phyloP scores from a whole-genome alignment of 2,329 filamentous ascomycete genomes.

The Nemania sp. region DNA sequence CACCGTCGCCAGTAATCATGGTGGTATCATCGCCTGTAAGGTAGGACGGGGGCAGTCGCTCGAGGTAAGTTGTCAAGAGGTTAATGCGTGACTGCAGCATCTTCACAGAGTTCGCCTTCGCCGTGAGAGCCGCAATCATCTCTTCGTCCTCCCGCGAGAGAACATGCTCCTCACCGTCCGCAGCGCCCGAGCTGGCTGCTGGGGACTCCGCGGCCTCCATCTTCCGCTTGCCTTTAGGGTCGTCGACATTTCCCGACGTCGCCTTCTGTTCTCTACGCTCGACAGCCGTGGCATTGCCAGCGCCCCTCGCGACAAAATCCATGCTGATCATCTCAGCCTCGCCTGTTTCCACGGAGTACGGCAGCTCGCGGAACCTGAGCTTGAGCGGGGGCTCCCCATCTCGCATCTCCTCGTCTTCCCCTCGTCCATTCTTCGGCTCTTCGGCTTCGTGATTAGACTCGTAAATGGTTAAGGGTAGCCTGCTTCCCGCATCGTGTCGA shows the following conservation, averaged over 20 bases:
- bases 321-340: conserved; percentile 98
- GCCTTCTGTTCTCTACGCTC: conserved; percentile 44
- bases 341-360: conserved; percentile 88
- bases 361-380: conserved; percentile 79
- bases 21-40: conserved; percentile 51
- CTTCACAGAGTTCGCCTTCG: conserved; percentile 90
- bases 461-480: conserved; percentile 88
- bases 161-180: conserved; percentile 45
- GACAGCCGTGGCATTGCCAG: conserved; percentile 75
- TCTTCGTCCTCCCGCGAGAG: conserved; percentile 66
- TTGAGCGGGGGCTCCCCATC: conserved; percentile 61
- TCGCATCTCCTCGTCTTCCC: conserved; percentile 73
- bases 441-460: conserved; percentile 82
- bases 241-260: conserved; percentile 48
- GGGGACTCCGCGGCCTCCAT: conserved; percentile 42
- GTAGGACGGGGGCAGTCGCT: conserved; percentile 69
- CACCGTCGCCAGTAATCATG: conserved; percentile 40
- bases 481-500: conserved; percentile 67
- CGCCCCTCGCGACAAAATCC: conserved; percentile 86
- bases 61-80: conserved; percentile 76
- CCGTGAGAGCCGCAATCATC: conserved; percentile 70
- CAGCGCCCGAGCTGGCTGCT: conserved; percentile 37
- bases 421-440: conserved; percentile 53
- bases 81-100: conserved; percentile 82
- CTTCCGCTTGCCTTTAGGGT: conserved; percentile 58